phyloP scores from a whole-genome alignment of 352 stramenopile genomes.

The Pythium sukuiense region DNA sequence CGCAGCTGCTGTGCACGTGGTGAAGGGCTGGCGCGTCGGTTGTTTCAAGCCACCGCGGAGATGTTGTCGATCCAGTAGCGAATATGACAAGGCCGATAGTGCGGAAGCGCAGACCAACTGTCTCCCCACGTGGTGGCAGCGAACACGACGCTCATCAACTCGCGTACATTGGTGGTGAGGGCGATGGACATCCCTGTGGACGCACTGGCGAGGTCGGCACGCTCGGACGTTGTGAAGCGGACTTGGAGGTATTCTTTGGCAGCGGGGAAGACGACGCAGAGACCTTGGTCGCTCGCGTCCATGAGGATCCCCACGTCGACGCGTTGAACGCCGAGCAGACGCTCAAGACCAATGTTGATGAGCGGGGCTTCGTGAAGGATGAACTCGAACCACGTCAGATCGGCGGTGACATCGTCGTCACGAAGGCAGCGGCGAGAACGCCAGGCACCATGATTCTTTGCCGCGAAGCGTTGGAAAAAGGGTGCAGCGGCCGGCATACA shows the following conservation, averaged over 20 bases:
- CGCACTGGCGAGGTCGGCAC: background rate
- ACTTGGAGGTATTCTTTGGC: background rate
- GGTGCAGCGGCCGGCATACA: background rate
- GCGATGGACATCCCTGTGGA: background rate
- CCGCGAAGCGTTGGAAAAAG: background rate
- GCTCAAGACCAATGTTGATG: background rate
- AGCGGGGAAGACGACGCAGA: background rate
- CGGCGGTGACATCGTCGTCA: background rate
- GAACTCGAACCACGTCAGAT: conserved; percentile 2
- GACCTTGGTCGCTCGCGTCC: background rate
- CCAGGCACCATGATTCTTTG: background rate
- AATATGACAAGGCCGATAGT: background rate
- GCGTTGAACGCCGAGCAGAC: background rate
- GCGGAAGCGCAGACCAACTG: background rate
- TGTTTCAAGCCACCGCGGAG: background rate
- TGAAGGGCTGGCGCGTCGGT: background rate
- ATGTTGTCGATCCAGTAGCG: background rate
- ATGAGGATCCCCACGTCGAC: no score
- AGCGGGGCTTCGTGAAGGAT: background rate
- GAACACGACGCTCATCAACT: conserved; percentile 4
- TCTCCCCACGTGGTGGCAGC: background rate
- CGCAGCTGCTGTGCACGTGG: background rate
- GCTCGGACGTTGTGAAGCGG: background rate
- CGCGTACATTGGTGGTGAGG: conserved; percentile 1
- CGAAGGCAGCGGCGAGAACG: background rate